Evolutionary conservation across 495 filamentous ascomycete genomes (phyloP).

Genomic region (Aspergillus indologenus): DNA sequence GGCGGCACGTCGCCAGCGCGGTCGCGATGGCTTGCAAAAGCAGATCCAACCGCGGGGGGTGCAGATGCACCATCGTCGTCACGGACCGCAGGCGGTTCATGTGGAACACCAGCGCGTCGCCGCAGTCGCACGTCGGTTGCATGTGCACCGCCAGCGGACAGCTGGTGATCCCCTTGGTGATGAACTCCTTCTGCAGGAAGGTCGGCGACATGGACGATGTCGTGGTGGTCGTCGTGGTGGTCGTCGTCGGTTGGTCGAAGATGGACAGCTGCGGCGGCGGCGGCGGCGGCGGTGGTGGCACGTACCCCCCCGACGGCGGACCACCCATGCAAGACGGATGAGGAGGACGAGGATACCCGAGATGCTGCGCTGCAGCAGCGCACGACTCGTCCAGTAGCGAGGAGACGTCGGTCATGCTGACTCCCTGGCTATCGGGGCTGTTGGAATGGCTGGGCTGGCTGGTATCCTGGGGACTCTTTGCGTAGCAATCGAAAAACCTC

Average conservation of each 20-base stretch:
- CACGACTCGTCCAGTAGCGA: constrained; percentile 14
- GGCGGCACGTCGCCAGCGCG: constrained; percentile 32
- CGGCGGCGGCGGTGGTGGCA: not conserved
- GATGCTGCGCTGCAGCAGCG: not conserved
- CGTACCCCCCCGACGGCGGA: not conserved
- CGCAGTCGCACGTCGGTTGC: constrained; percentile 35
- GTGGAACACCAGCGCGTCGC: constrained; percentile 33
- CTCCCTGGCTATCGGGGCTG: constrained; percentile 18
- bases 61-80: constrained; percentile 25
- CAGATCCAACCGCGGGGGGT: constrained; percentile 36
- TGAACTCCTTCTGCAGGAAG: constrained; percentile 31
- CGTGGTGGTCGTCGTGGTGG: constrained; percentile 24
- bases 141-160: constrained; percentile 30
- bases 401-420: constrained; percentile 9
- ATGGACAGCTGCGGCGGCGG: not conserved
- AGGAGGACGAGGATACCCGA: not conserved
- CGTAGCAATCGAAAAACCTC: not conserved
- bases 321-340: not conserved
- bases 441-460: constrained; percentile 14
- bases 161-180: constrained; percentile 31
- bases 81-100: constrained; percentile 37
- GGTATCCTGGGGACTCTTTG: constrained; percentile 8
- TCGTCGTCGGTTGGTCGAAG: too few relatives aligned
- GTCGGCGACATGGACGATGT: constrained; percentile 38
- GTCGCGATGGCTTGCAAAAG: constrained; percentile 36